Evolutionary conservation across 1,284 basidiomycete genomes (phyloP), one percentile per base, ranked within the genome.

Genomic region (Austropuccinia psidii): DNA sequence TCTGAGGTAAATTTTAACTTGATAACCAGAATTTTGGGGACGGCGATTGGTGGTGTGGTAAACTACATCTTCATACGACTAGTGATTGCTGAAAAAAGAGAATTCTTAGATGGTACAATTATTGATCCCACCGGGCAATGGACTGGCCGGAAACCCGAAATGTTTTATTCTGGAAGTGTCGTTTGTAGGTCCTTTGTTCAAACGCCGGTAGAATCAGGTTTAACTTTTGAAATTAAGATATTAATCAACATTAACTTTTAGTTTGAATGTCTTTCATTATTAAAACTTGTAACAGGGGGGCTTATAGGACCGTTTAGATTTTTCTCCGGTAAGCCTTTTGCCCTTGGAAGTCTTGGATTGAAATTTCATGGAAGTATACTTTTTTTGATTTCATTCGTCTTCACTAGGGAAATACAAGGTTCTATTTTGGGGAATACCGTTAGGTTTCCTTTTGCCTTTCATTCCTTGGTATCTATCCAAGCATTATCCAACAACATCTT

Each of bases 91-190:
- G 79, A 79, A 27, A 80, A 81, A 55, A 75, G 80, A 0, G 77
- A 75, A 7, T 81, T 77, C 66, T 50, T 81, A 29, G 79, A 80
- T 68, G 80, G 80, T 0, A 76, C 77, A 27, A 68, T 77, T n/a
- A 76, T 76, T 29, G 80, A 80, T 61, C 80, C 80, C 4, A 78
- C 78, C 7, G 80, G 80, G 0, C 80, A 81, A 74, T 80, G 80
- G 80, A 79, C 79, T 52, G 80, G 80, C 1, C 73, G 79, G 2
- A 79, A 80, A 41, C 77, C 80, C 13, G 78, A 79, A 67, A 78
- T 80, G 65, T 81, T 81, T 75, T 79, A 78, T 47, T 79, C 78
- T n/a, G 57, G 50, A 9, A 74, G 73, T 47, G 73, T 69, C 4
- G 67, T 69, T 33, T 57, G 67, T 69, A 41, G 19, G 67, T 17